Conservation (phyloP, 2,329 filamentous ascomycete species). For the Aspergillus terreus region DNA sequence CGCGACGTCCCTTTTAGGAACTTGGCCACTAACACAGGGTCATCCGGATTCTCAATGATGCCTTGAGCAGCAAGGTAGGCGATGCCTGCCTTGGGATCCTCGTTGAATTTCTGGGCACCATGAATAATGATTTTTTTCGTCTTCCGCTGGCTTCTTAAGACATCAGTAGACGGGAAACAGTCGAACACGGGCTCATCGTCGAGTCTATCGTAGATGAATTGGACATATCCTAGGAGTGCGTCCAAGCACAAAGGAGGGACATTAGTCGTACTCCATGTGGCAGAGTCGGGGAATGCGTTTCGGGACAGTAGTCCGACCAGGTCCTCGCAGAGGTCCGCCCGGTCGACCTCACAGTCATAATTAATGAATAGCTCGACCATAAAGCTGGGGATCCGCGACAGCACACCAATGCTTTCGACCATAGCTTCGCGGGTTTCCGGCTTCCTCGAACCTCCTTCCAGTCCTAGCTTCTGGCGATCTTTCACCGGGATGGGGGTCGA, state of each 20-base stretch:
- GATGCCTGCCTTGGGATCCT: constrained; percentile 84
- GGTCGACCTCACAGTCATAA: constrained; percentile 92
- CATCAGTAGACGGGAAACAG: constrained; percentile 62
- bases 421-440: constrained; percentile 96
- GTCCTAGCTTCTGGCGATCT: constrained; percentile 84
- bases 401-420: constrained; percentile 91
- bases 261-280: constrained; percentile 98
- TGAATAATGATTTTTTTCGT: constrained; percentile 86
- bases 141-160: constrained; percentile 67
- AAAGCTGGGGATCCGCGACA: constrained; percentile 89
- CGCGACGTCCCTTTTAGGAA: constrained; percentile 86
- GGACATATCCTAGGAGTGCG: constrained; percentile 83
- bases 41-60: constrained; percentile 71
- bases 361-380: constrained; percentile 96
- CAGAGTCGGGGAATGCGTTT: constrained; percentile 94
- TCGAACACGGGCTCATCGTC: constrained; percentile 64
- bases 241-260: constrained; percentile 93
- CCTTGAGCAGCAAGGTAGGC: constrained; percentile 80
- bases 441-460: constrained; percentile 87
- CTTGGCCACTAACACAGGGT: constrained; percentile 73
- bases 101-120: constrained; percentile 89
- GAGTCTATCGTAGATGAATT: constrained; percentile 84
- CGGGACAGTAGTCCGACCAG: constrained; percentile 88
- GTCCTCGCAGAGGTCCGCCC: constrained; percentile 89
- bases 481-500: constrained; percentile 88